Percentiles rank a stretch among this genome's conserved stretches.
Evolutionary conservation across 2,329 filamentous ascomycete species (phyloP).

Genomic region (Fusarium austroafricanum): DNA sequence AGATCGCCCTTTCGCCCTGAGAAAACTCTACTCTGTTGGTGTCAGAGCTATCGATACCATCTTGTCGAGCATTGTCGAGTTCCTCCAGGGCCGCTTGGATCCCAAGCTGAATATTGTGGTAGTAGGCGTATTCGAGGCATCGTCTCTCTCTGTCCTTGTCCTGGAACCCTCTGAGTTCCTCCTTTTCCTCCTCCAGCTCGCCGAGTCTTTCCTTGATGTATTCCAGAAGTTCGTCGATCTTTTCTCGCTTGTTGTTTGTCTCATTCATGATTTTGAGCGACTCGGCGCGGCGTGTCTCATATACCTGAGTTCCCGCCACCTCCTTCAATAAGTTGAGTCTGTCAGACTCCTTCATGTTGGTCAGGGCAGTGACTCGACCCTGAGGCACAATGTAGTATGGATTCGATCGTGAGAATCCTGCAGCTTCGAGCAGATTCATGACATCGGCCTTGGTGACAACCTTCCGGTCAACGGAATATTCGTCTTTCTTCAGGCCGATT

Average conservation of each 20-base stretch:
- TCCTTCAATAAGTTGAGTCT: conserved; percentile 92
- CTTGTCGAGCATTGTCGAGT: conserved; percentile 83
- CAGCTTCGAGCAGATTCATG: conserved; percentile 93
- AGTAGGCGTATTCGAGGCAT: conserved; percentile 94
- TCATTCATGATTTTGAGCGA: conserved; percentile 97
- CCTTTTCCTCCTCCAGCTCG: conserved; percentile 96
- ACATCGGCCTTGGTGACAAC: conserved; percentile 95
- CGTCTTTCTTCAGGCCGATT: conserved; percentile 97
- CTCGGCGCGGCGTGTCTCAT: conserved; percentile 90
- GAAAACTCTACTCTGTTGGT: conserved; percentile 81
- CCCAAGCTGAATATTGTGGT: conserved; percentile 86
- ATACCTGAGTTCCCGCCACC: conserved; percentile 97
- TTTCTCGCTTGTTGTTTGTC: conserved; percentile 91
- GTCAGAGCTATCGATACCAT: conserved; percentile 86
- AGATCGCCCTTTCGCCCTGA: conserved; percentile 82
- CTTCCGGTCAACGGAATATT: conserved; percentile 97
- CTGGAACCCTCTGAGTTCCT: conserved; percentile 92
- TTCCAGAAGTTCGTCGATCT: conserved; percentile 91
- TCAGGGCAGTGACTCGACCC: conserved; percentile 92
- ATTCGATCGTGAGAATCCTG: conserved; percentile 96
- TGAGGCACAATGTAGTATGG: conserved; percentile 99
- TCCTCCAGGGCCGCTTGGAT: conserved; percentile 82
- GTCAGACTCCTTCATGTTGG: conserved; percentile 98
- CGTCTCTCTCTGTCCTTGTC: conserved; percentile 93
- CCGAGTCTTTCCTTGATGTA: conserved; percentile 91